Evolutionary conservation across 208 protist genomes (phyloP), one percentile per base, ranked within the genome.

Genomic region (Vickermania spadyakhi): DNA sequence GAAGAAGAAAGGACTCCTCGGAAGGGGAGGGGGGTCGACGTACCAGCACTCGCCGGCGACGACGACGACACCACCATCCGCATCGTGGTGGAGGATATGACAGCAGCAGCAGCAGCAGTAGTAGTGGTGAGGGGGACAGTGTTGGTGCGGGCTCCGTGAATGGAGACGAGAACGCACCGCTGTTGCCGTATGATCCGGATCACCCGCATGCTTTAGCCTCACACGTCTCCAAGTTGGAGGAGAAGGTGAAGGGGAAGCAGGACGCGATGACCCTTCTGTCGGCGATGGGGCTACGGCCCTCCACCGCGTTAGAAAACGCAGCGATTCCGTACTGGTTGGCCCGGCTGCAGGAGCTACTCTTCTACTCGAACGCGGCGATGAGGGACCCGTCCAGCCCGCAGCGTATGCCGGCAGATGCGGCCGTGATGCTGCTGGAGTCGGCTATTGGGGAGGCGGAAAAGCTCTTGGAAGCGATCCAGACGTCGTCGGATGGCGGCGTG

Each of bases 281-380:
- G 4, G 50, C n/a, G 28, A 36, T 21, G 2, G 59, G 45, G 18
- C n/a, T 18, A 5, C 23, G 41, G 21, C 22, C n/a, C 45, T 64
- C 60, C 2, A 55, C 28, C 31, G 31, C 26, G 45, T 76, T 75
- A 26, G 64, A 75, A 26, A 18, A 61, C 31, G 65, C 58, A 3
- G 62, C 70, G 1, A 31, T 68, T 0, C 81, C 81, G 4, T 58
- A 60, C 60, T 89, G 81, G 81, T 23, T 89, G 53, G 56, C 57
- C 21, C 71, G 60, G 14, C 72, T 61, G 60, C 71, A 70, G 25
- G 70, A 89, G 11, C 52, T 71, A n/a, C 61, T 75, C 3, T 60
- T 89, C 18, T 81, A 77, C 61, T 64, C 72, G 13, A 81, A 85
- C 54, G 56, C 50, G 31, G 66, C 65, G 1, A 28, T 23, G 1